Percentiles rank a stretch among this genome's conserved stretches.
These are phyloP conservation scores for Termitomyces sp. DNA, from an alignment of 768 basidiomycete species.

Conservation along the genomic window DNA sequence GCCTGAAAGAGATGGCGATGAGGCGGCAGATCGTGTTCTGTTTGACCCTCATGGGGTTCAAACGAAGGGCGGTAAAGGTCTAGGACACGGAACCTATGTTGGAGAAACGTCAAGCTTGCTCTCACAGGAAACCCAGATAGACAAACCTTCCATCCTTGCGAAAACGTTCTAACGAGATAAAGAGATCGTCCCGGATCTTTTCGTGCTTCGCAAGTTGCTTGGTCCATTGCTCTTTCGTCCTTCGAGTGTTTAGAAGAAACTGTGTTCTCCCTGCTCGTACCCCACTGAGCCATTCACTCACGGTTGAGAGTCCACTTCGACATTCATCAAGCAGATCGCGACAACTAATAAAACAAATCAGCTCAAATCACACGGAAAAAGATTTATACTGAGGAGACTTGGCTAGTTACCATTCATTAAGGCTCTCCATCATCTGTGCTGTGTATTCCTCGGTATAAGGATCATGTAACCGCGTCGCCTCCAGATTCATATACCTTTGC, in stretches of 20 bases:
- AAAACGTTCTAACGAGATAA: conserved; percentile 40
- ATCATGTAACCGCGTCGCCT: conserved; percentile 49
- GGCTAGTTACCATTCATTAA: conserved; percentile 38
- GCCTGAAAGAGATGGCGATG: conserved; percentile 73
- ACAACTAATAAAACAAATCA: conserved; percentile 31
- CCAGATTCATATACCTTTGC: conserved; percentile 65
- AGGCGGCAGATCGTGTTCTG: conserved; percentile 42
- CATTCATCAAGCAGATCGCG: conserved; percentile 46
- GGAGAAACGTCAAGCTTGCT: background rate
- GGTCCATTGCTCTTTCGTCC: conserved; percentile 25
- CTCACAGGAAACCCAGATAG: background rate
- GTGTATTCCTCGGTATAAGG: conserved; percentile 42
- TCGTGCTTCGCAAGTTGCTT: conserved; percentile 34
- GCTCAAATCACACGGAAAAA: background rate
- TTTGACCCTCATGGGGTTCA: conserved; percentile 23
- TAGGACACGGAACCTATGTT: conserved; percentile 41
- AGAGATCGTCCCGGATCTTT: conserved; percentile 32
- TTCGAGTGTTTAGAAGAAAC: conserved; percentile 29
- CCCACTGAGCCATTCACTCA: conserved; percentile 48
- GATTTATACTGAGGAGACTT: background rate
- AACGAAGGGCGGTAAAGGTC: conserved; percentile 60
- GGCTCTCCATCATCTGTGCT: conserved; percentile 35
- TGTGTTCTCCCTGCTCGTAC: conserved; percentile 31
- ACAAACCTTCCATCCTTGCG: conserved; percentile 45
- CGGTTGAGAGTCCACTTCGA: conserved; percentile 32